Conservation (phyloP, 2,329 filamentous ascomycete genomes). For the Magnaporthiopsis rhizophila region DNA sequence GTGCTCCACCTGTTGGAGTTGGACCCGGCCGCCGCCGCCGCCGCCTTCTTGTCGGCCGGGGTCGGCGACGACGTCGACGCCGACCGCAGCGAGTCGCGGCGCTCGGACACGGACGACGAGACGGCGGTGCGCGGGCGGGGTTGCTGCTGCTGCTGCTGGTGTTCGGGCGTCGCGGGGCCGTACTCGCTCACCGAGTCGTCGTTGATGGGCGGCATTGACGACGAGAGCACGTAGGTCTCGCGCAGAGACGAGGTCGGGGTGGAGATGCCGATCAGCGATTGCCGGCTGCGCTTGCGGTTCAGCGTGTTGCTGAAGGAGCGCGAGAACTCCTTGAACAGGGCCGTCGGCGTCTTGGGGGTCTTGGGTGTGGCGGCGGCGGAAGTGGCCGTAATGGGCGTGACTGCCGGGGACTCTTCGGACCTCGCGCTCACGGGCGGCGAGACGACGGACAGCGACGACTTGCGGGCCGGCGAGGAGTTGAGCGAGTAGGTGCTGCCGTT, state of each 20-base stretch:
- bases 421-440: constrained; percentile 7
- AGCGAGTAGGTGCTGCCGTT: constrained; percentile 26
- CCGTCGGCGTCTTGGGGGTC: constrained; percentile 35
- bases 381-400: constrained; percentile 12
- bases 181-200: neutral
- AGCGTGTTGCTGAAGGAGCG: constrained; percentile 40
- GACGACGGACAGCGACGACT: neutral
- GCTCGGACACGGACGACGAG: neutral
- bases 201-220: neutral
- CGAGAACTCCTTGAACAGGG: constrained; percentile 38
- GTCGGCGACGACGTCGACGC: neutral
- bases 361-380: constrained; percentile 17
- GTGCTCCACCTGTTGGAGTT: neutral
- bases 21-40: too few species aligned
- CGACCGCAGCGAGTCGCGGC: neutral
- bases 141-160: too few species aligned
- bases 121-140: neutral
- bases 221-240: neutral
- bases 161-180: neutral
- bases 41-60: neutral
- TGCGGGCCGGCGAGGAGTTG: neutral
- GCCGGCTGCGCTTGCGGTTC: constrained; percentile 46
- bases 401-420: constrained; percentile 12
- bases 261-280: constrained; percentile 26
- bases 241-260: neutral